Conservation (phyloP, 257 asterid species). For the Primulina eburnea region DNA sequence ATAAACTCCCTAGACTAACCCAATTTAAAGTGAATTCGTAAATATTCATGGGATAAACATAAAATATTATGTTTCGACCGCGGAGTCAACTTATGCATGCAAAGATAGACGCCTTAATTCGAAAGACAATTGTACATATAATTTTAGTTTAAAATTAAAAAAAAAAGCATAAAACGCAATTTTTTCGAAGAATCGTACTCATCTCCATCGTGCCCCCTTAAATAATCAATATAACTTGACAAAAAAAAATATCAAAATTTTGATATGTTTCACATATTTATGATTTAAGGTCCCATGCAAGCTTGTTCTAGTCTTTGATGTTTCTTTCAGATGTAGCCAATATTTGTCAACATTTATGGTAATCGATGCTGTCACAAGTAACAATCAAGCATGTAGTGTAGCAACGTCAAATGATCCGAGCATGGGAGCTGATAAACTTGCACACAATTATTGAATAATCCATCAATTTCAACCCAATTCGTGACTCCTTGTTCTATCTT, state of each 20-base stretch:
- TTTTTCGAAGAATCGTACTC: no score
- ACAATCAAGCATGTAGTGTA: conserved; percentile 34
- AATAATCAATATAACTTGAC: neutral
- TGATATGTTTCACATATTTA: conserved; percentile 18
- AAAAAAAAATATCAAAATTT: neutral
- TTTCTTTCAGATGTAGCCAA: conserved; percentile 23
- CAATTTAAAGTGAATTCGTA: neutral
- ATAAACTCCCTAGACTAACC: no score
- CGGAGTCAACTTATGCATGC: no score
- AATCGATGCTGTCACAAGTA: conserved; percentile 23
- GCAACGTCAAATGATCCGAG: conserved; percentile 25
- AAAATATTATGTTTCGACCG: no score
- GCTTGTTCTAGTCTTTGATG: conserved; percentile 27
- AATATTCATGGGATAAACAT: no score
- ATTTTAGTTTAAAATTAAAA: no score
- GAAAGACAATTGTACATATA: no score
- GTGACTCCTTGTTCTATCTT: neutral
- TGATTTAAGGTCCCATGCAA: conserved; percentile 28
- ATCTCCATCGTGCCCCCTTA: no score
- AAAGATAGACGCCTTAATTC: no score
- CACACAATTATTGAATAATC: conserved; percentile 23
- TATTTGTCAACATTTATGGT: conserved; percentile 26
- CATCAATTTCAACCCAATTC: conserved; percentile 15
- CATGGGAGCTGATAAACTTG: conserved; percentile 11
- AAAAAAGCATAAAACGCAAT: no score